These are phyloP conservation scores for Chaetoceros tenuissimus DNA, from an alignment of 108 stramenopile species.

Conservation along the genomic window DNA sequence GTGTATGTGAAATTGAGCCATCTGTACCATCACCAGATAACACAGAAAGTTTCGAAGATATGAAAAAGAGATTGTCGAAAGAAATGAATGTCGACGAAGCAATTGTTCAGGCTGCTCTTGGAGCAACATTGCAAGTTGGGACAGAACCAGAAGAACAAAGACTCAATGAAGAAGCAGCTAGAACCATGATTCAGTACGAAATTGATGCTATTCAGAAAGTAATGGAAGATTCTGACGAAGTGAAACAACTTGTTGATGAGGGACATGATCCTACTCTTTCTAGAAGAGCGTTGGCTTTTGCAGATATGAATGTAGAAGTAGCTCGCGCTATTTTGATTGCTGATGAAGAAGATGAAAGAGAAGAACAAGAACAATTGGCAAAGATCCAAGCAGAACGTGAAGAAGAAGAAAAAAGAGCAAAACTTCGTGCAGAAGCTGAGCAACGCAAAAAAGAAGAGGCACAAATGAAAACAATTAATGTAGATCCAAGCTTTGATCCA, in stretches of 20 bases:
- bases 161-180: conserved; percentile 51
- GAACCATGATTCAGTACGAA: conserved; percentile 60
- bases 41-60: conserved; percentile 23
- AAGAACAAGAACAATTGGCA: conserved; percentile 26
- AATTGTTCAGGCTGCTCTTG: conserved; percentile 65
- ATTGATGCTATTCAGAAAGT: conserved; percentile 50
- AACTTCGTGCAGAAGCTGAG: conserved; percentile 7
- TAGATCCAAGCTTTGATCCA: conserved; percentile 72
- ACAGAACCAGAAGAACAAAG: conserved; percentile 11
- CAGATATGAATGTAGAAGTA: conserved; percentile 66
- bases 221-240: conserved; percentile 48
- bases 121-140: conserved; percentile 37
- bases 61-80: conserved; percentile 36
- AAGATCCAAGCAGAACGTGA: neutral
- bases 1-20: conserved; percentile 36
- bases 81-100: conserved; percentile 53
- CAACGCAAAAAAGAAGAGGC: conserved; percentile 8
- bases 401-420: conserved; percentile 13
- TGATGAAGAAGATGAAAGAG: conserved; percentile 69
- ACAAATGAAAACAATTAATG: conserved; percentile 39
- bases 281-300: conserved; percentile 70
- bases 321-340: conserved; percentile 79
- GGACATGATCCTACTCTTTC: conserved; percentile 54
- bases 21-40: conserved; percentile 1
- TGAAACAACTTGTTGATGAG: conserved; percentile 46